Base-by-base conservation (phyloP, 352 stramenopile genomes). In the Phytophthora constricta region DNA sequence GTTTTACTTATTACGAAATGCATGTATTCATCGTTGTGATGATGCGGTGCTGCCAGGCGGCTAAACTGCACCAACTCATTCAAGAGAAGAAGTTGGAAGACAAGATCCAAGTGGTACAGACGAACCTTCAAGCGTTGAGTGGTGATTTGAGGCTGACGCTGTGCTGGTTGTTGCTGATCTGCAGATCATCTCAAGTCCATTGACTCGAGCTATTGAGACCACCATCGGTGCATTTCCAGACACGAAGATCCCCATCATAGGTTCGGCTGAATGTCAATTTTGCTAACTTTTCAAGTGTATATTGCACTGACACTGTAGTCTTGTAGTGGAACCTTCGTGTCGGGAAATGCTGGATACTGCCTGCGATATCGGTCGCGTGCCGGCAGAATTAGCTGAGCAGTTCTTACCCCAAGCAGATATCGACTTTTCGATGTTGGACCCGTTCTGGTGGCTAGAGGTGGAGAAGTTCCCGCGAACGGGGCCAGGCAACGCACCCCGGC, bases 331-430 rank as follows among this genome's bases (percentile, higher is more conserved):
- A 13, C 70, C 79, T 53, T 74, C 52, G 16, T 96, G 87, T 47
- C 85, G 88, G 14, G 88, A 96, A 61, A 91, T 91, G 83, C 79
- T 96, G 11, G 85, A 95, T 62, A 96, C 88, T 3, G 84, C 88
- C 3, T 94, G 88, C 49, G 88, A 96, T 27, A 88, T 96, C 43
- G 88, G 88, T 10, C 81, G 82, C 9, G 69, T 84, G 39, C 84
- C 82, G 1, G 41, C 62, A 63, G 81, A 87, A 10, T 37, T 90
- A 22, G 70, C 68, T 5, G 61, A 76, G 19, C 70, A 69, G 20
- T 91, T 76, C 53, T 39, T 65, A 3, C 58, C 62, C 16, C 57
- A 58, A 28, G 50, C 52, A 33, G 55, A 72, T 19, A 68, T 82
- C 17, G 76, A 89, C 48, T 86, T 89, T 42, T 76, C 75, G 10